phyloP scores from a whole-genome alignment of 805 yeast species.

The Starmera amethionina region DNA sequence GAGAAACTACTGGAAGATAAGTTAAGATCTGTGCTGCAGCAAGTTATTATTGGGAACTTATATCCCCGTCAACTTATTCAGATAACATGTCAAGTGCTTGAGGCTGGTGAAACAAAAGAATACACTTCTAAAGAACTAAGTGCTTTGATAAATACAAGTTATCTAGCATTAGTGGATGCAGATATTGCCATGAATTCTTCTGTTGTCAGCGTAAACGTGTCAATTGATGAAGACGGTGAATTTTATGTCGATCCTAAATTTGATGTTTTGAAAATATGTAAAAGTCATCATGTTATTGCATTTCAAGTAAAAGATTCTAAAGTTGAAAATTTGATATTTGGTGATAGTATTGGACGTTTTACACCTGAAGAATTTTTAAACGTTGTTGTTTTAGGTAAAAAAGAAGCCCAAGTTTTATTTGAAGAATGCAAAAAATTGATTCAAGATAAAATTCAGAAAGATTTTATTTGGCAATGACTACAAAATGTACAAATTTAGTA shows the following conservation, averaged over 20 bases:
- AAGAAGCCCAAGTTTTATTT: slow-evolving; percentile 35
- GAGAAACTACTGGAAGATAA: slow-evolving; percentile 73
- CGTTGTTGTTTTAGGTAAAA: slow-evolving; percentile 43
- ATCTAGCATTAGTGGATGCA: slow-evolving; percentile 71
- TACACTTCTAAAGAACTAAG: slow-evolving; percentile 16
- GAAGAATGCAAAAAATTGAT: slow-evolving; percentile 36
- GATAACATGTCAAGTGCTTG: slow-evolving; percentile 54
- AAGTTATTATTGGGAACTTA: slow-evolving; percentile 47
- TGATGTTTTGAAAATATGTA: slow-evolving; percentile 30
- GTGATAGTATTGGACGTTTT: slow-evolving; percentile 70
- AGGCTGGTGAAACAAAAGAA: slow-evolving; percentile 35
- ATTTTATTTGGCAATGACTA: slow-evolving; percentile 46
- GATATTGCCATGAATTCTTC: slow-evolving; percentile 62
- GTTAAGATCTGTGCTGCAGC: slow-evolving; percentile 48
- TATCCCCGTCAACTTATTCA: slow-evolving; percentile 78
- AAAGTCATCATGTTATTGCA: slow-evolving; percentile 59
- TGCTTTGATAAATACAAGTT: slow-evolving; percentile 50
- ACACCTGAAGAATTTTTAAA: slow-evolving; percentile 42
- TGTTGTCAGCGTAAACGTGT: slow-evolving; percentile 47
- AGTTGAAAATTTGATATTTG: slow-evolving; percentile 47
- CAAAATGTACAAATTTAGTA: not conserved
- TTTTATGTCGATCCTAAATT: slow-evolving; percentile 36
- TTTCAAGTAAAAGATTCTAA: slow-evolving; percentile 41
- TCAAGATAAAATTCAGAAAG: slow-evolving; percentile 35
- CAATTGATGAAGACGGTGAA: slow-evolving; percentile 23